phyloP scores from a whole-genome alignment of 805 yeast species.

The Kluyveromyces siamensis region DNA sequence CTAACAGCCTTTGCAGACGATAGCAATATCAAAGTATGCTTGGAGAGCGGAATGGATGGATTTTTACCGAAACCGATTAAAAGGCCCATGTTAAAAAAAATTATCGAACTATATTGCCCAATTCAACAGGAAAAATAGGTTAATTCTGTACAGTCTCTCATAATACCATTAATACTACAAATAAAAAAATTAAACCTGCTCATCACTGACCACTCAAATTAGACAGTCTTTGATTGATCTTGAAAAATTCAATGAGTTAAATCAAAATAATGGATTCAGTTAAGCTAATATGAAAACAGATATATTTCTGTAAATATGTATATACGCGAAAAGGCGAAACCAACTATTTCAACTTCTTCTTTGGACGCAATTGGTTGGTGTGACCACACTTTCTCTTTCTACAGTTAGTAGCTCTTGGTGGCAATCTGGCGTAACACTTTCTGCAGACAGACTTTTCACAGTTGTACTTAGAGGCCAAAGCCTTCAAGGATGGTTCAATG shows the following conservation, averaged over 20 bases:
- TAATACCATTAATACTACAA: too few relatives aligned
- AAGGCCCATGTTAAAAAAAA: conserved; percentile 54
- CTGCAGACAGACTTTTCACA: conserved; percentile 99
- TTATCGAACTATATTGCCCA: conserved; percentile 31
- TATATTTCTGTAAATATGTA: conserved; percentile 1
- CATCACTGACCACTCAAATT: not conserved
- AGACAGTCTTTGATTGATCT: too few relatives aligned
- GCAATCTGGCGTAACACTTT: conserved; percentile 99
- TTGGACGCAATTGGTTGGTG: conserved; percentile 99
- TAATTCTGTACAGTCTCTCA: too few relatives aligned
- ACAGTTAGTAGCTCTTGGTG: conserved; percentile 99
- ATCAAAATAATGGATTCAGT: conserved; percentile 2
- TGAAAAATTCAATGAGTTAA: not conserved
- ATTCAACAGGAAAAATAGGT: not conserved
- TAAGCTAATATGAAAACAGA: conserved; percentile 3
- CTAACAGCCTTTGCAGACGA: conserved; percentile 94
- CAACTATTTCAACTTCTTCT: conserved; percentile 95
- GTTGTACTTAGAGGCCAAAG: conserved; percentile 98
- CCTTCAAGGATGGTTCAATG: conserved; percentile 99
- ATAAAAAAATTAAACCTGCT: too few relatives aligned
- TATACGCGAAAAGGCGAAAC: conserved; percentile 27
- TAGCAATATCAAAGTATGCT: conserved; percentile 76
- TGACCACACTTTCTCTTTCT: conserved; percentile 99
- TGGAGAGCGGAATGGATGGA: conserved; percentile 87
- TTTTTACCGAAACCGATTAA: conserved; percentile 84